Percentiles rank a stretch among this genome's conserved stretches.
phyloP scores from a whole-genome alignment of 306 rosid species.

The Rosa lucieae region DNA sequence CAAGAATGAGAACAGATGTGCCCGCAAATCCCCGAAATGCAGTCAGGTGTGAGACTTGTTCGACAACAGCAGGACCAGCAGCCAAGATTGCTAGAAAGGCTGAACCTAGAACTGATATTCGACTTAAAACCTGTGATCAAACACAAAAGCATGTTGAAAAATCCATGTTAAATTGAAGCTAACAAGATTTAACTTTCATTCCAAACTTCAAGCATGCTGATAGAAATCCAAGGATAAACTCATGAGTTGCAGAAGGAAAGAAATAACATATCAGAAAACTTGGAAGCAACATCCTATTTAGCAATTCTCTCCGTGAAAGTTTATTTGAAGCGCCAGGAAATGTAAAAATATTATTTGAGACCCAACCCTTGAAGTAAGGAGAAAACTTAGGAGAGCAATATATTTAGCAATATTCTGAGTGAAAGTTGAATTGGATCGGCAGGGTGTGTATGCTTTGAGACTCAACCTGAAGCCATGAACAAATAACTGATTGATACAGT shows the following conservation, averaged over 20 bases:
- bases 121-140: constrained; percentile 68
- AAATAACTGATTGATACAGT: background rate
- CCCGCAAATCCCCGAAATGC: constrained; percentile 97
- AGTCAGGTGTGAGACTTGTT: constrained; percentile 84
- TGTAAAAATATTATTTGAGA: background rate
- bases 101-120: constrained; percentile 96
- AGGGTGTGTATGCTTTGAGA: background rate
- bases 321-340: background rate
- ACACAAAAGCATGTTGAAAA: constrained; percentile 13
- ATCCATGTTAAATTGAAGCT: constrained; percentile 3
- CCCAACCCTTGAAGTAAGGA: background rate
- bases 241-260: background rate
- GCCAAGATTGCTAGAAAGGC: constrained; percentile 85
- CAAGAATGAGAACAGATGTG: constrained; percentile 94
- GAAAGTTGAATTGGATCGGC: background rate
- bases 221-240: background rate
- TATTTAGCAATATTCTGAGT: background rate
- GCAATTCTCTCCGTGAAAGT: background rate
- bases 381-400: background rate
- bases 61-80: constrained; percentile 87
- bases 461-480: background rate
- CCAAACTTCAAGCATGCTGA: constrained; percentile 2
- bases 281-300: background rate
- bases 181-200: constrained; percentile 10
- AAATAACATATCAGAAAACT: background rate